Conservation (phyloP, 129 eudicot genomes). For the Gnaphalium uliginosum region DNA sequence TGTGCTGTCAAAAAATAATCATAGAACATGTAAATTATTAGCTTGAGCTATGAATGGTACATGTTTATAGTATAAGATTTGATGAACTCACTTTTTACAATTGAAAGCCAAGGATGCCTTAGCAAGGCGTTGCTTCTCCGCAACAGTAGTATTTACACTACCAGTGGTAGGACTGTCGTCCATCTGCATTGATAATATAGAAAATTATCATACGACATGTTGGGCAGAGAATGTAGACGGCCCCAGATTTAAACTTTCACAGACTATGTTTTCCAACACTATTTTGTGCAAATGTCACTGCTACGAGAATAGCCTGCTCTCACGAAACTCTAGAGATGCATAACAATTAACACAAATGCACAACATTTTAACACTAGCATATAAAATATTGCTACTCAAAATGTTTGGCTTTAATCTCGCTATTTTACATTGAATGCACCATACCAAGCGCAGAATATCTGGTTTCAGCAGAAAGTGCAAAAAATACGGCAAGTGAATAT, state of each 20-base stretch:
- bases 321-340: neutral
- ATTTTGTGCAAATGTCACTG: neutral
- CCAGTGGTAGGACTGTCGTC: constrained; percentile 98
- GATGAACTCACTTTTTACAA: constrained; percentile 75
- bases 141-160: constrained; percentile 78
- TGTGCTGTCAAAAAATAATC: constrained; percentile 49
- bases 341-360: neutral
- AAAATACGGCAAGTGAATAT: neutral
- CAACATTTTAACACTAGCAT: neutral
- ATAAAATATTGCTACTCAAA: neutral
- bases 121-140: constrained; percentile 86
- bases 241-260: neutral
- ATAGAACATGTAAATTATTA: neutral
- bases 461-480: neutral
- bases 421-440: neutral
- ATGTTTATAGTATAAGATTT: neutral
- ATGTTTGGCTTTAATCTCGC: neutral
- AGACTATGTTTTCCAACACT: neutral
- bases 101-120: constrained; percentile 89
- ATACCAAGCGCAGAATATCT: neutral
- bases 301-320: neutral
- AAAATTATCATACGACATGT: neutral
- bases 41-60: neutral
- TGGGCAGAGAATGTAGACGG: neutral
- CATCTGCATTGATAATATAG: constrained; percentile 48